Evolutionary conservation across 306 rosid species (phyloP), one percentile per base, ranked within the genome.

Genomic region (Begonia loranthoides): DNA sequence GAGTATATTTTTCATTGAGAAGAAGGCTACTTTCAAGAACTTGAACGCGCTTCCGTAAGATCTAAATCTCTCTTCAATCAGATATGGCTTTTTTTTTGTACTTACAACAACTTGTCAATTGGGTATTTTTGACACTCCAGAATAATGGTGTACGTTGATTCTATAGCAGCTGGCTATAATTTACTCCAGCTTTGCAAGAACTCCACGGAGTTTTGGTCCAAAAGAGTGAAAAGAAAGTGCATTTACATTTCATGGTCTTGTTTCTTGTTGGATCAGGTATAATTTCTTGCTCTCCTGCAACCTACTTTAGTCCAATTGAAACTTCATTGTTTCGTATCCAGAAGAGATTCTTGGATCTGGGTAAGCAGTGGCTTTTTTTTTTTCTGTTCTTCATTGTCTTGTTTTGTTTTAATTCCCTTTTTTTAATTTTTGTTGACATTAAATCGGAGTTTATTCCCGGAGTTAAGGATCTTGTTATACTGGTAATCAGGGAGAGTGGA

Each of bases 261-360:
- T 43, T 60, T 81, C 61, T 68, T 79, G 40, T 39, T 84, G 50
- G 97, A 88, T 60, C 93, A 81, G 88, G 97, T 88, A 61, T 43
- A 5, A 7, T 7, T 2, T 28, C 36, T 28, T 28, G 8, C 36
- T 28, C 36, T 28, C 36, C 36, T 28, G 22, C 9, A 28, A 28
- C 36, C 9, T 28, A 28, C 1, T 28, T 28, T 28, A 4, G 36
- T 7, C 9, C 3, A 28, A 28, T 28, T 28, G 36, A 28, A 28
- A 5, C 3, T 28, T 28, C 9, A 7, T 28, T 3, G 9, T 5
- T 28, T 28, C 36, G 9, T 28, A 7, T 7, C 4, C 5, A 28
- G 36, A 28, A 19, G 22, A 19, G 22, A 1, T 2, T 2, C 22
- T 28, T 28, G 36, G 36, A 28, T 28, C 36, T 19, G 22, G 2